Conservation (phyloP, 202 grass and related monocot species). For the Elaeis oleifera region DNA sequence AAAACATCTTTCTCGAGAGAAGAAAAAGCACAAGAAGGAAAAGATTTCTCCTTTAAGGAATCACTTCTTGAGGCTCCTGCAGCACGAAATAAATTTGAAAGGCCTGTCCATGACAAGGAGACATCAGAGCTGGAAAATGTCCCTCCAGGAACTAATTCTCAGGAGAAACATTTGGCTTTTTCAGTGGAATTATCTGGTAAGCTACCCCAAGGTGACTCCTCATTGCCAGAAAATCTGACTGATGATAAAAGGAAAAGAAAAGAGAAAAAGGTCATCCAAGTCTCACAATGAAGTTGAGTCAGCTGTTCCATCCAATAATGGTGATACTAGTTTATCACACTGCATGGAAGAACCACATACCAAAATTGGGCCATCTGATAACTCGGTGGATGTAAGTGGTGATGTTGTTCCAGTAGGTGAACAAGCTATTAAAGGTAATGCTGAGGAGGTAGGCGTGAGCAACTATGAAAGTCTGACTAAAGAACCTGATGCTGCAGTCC, state of each 20-base stretch:
- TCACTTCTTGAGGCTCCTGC: not conserved
- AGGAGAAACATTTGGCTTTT: conserved; percentile 4
- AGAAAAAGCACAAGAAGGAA: conserved; percentile 12
- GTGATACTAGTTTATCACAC: conserved; percentile 1
- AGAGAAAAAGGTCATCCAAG: conserved; percentile 26
- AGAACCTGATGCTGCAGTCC: conserved; percentile 17
- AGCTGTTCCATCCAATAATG: conserved; percentile 21
- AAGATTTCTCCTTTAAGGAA: conserved; percentile 6
- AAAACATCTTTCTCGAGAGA: conserved; percentile 18
- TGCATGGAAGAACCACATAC: conserved; percentile 22
- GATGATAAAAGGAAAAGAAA: conserved; percentile 57
- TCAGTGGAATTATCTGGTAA: conserved; percentile 23
- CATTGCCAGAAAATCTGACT: conserved; percentile 27
- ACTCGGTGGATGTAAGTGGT: too few relatives aligned
- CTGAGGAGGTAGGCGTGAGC: conserved; percentile 13
- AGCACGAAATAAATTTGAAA: not conserved
- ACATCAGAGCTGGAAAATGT: conserved; percentile 1
- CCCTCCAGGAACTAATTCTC: not conserved
- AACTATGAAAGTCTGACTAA: conserved; percentile 17
- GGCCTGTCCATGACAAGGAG: not conserved
- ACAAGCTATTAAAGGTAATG: conserved; percentile 21
- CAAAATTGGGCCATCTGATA: conserved; percentile 7
- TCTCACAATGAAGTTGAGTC: conserved; percentile 26
- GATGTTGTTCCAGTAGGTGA: not conserved
- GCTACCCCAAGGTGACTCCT: conserved; percentile 23